Evolutionary conservation across 108 stramenopile genomes (phyloP), one percentile per base, ranked within the genome.

Genomic region (Ochromonas danica): DNA sequence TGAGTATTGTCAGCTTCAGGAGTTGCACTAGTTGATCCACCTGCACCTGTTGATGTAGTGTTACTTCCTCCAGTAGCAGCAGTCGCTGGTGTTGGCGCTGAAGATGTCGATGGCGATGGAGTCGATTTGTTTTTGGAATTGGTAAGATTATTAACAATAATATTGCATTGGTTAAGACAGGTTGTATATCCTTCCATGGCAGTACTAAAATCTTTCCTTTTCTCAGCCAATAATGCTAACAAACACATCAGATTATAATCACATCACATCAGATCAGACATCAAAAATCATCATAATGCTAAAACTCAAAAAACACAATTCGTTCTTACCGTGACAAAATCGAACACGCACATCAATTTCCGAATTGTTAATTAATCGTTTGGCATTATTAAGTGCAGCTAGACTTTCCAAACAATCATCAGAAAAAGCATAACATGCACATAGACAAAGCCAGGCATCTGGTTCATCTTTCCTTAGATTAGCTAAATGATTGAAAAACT

Each of bases 371-470:
- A 67, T 36, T 10, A 67, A 28, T 67, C 35, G 3, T 28, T 36
- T 28, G 6, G 63, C 63, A 35, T 67, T 10, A 31, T 28, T 22
- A 3, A 67, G 31, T 35, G 63, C 17, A 67, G 27, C 3, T 14
- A 22, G 6, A 67, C 63, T 10, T 28, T 28, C 27, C 17, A 10
- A 35, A 6, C 6, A 6, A 10, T 75, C 72, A 17, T 75, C 72
- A 30, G 31, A 3, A 3, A 75, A 10, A 57, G 35, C 72, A 25
- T 33, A 75, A 41, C 72, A 75, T 14, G 38, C 31, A 41, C 72
- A 57, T 10, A 75, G 35, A 75, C 72, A 75, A 3, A 75, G 40
- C 72, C 72, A 75, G 22, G 38, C 72, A 39, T 75, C 72, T 42
- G 72, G 14, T 35, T 75, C 31, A 38, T 27, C 6, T 17, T 6